Conservation (phyloP, 345 rosid genomes). For the Aegle marmelos region DNA sequence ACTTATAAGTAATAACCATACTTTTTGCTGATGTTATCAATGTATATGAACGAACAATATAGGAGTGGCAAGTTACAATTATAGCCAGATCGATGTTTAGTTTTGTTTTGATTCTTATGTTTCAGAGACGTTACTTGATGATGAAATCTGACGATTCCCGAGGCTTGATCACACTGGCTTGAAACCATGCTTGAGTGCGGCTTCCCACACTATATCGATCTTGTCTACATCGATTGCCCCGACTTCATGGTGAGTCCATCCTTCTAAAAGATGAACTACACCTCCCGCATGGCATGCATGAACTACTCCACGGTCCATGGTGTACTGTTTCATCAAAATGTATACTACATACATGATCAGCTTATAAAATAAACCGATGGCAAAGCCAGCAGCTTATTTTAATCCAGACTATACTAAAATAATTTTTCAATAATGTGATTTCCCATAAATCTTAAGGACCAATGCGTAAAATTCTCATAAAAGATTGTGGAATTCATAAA, state of each 20-base stretch:
- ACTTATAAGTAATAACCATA: neutral
- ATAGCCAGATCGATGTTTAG: no score
- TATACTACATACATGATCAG: no score
- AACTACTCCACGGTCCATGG: constrained; percentile 94
- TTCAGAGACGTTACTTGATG: neutral
- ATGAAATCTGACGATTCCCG: neutral
- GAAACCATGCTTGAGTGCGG: constrained; percentile 79
- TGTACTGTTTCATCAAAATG: constrained; percentile 51
- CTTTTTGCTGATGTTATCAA: neutral
- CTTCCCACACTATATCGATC: constrained; percentile 89
- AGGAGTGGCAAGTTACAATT: neutral
- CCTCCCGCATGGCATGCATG: constrained; percentile 99
- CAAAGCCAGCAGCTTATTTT: no score
- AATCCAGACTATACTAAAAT: no score
- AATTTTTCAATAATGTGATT: no score
- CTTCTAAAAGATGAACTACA: constrained; percentile 81
- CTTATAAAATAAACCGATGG: no score
- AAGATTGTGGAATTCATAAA: no score
- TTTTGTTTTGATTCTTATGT: neutral
- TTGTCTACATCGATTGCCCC: constrained; percentile 87
- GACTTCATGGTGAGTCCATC: constrained; percentile 94
- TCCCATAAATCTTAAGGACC: no score
- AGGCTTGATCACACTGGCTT: constrained; percentile 45
- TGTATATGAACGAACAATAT: no score
- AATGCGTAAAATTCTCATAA: no score